These are phyloP conservation scores for Ceratocystis alfenasii DNA, from an alignment of 2,329 filamentous ascomycete species.

Conservation along the genomic window DNA sequence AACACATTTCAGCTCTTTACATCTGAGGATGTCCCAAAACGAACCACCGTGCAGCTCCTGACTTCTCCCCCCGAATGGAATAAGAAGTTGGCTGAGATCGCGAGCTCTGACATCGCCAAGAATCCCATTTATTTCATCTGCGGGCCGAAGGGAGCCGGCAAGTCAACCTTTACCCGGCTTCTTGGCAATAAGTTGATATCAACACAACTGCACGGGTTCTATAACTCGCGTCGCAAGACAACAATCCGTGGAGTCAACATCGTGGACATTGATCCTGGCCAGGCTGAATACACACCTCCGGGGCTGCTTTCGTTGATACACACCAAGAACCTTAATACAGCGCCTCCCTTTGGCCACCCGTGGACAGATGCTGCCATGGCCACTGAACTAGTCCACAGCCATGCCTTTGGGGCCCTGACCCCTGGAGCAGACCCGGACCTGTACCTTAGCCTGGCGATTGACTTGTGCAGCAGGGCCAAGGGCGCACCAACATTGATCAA, in stretches of 20 bases:
- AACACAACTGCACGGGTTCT: slow-evolving; percentile 27
- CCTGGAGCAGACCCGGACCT: slow-evolving; percentile 55
- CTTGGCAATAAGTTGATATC: slow-evolving; percentile 57
- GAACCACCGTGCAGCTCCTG: slow-evolving; percentile 41
- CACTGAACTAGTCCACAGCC: slow-evolving; percentile 43
- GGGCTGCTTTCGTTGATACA: slow-evolving; percentile 58
- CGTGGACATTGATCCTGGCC: slow-evolving; percentile 67
- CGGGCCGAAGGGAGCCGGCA: slow-evolving; percentile 61
- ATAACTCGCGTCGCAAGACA: slow-evolving; percentile 18
- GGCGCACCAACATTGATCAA: slow-evolving; percentile 55
- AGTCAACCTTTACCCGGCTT: slow-evolving; percentile 60
- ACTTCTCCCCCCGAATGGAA: slow-evolving; percentile 50
- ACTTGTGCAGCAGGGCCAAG: slow-evolving; percentile 50
- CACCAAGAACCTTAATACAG: slow-evolving; percentile 49
- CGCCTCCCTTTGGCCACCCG: slow-evolving; percentile 54
- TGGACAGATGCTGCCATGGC: slow-evolving; percentile 24
- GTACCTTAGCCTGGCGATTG: slow-evolving; percentile 51
- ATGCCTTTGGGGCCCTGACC: slow-evolving; percentile 53
- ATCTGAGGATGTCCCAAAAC: slow-evolving; percentile 41
- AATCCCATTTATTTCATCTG: slow-evolving; percentile 45
- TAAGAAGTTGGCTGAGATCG: slow-evolving; percentile 37
- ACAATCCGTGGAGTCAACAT: slow-evolving; percentile 35
- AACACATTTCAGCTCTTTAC: slow-evolving; percentile 38
- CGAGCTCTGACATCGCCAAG: slow-evolving; percentile 28
- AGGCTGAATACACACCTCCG: slow-evolving; percentile 60